Base-by-base conservation (phyloP, 1,284 basidiomycete species). In the Ustilago bromivora region DNA sequence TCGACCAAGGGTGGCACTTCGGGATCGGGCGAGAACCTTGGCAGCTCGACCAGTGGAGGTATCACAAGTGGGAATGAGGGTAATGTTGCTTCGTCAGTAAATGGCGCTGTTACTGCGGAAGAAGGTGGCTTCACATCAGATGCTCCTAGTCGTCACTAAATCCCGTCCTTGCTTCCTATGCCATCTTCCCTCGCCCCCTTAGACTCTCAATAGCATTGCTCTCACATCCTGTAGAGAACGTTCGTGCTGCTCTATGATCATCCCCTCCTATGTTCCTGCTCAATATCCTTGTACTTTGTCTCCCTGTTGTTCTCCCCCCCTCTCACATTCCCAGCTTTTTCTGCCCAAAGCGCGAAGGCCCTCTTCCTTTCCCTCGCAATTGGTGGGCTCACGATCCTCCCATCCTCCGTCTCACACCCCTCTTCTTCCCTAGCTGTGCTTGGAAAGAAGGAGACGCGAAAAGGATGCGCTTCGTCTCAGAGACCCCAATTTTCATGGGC, bases 41-140 rank as follows among this genome's bases (percentile, higher is more conserved):
- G 74, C 46, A 77, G 46, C n/a, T 32, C 43, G 31, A 46, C 56
- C 23, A 57, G 41, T 31, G 56, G 79, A 9, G 78, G 79, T 19
- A 47, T 76, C 54, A 81, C 80, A 15, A 79, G 73, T 54, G 81
- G 75, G 4, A 65, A 63, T n/a, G 80, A 82, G 19, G 80, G 70
- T 19, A 65, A 68, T 17, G 60, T 74, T 49, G 78, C 81, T 53
- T 73, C 67, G 28, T 79, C 76, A 19, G 80, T 58, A 34, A 80
- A 78, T 35, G 72, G 68, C 12, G 80, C 80, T 35, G 81, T 82
- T 12, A 83, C 81, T 2, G 80, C 80, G 2, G 81, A 82, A 52
- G 81, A 83, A 54, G 76, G 71, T 36, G 56, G 13, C 40, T 57
- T 41, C 23, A 40, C 40, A 28, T 57, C 56, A 40, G 69, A 76